A percentile compares a stretch with the other conserved stretches of the same genome.
These are phyloP conservation scores for Neurospora terricola DNA, from an alignment of 495 filamentous ascomycete species.

Conservation along the genomic window DNA sequence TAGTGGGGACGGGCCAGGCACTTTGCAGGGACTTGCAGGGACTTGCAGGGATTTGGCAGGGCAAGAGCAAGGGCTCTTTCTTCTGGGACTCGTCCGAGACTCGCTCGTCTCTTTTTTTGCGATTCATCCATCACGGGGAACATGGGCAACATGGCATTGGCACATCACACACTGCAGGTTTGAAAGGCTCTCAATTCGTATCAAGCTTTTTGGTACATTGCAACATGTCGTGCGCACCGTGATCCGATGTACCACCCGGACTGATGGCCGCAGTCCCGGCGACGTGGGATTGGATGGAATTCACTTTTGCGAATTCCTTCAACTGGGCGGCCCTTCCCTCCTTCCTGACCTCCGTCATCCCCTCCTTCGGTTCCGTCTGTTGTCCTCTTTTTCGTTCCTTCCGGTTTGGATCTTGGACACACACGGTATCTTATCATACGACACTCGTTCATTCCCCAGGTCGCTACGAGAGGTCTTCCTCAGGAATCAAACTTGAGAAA, in stretches of 20 bases:
- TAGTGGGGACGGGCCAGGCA: background rate
- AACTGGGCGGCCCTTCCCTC: background rate
- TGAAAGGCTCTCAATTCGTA: background rate
- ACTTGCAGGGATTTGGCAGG: background rate
- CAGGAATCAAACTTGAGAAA: background rate
- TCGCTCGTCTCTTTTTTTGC: background rate
- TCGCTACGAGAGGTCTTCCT: background rate
- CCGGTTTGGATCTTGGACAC: background rate
- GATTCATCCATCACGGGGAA: background rate
- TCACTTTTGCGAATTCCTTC: background rate
- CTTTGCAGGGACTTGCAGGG: background rate
- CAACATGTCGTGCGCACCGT: background rate
- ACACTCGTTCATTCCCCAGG: background rate
- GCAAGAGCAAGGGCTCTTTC: conserved; percentile 1
- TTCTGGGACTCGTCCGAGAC: background rate
- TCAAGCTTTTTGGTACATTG: background rate
- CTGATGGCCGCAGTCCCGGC: background rate
- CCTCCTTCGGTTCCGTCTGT: background rate
- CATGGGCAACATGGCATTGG: background rate
- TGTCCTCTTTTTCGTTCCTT: background rate
- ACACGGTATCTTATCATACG: background rate
- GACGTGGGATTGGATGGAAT: background rate
- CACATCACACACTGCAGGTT: background rate
- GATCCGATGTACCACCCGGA: background rate
- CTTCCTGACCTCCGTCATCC: background rate